Conservation (phyloP, 306 rosid species). For the Mimosa pudica region DNA sequence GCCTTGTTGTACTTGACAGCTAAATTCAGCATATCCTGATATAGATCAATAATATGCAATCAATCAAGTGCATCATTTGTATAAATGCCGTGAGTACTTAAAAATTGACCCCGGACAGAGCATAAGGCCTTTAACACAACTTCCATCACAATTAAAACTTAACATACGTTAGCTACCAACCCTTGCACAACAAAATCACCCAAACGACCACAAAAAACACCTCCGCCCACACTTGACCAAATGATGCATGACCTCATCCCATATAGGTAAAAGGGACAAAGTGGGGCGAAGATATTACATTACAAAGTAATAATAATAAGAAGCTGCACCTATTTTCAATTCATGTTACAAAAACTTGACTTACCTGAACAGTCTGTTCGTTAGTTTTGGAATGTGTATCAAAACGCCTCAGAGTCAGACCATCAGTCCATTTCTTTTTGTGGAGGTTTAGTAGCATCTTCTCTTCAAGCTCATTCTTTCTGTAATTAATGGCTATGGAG, state of each 20-base stretch:
- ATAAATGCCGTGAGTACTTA: not conserved
- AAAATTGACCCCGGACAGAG: not conserved
- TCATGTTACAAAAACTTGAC: constrained; percentile 19
- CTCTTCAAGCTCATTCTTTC: constrained; percentile 97
- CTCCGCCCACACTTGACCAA: not conserved
- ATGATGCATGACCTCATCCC: not conserved
- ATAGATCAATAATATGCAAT: not conserved
- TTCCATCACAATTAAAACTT: not conserved
- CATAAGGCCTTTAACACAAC: not conserved
- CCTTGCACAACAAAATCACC: not conserved
- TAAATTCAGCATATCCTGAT: constrained; percentile 81
- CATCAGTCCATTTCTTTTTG: constrained; percentile 99
- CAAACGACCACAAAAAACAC: not conserved
- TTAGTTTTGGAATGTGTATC: constrained; percentile 93
- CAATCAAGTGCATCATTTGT: not conserved
- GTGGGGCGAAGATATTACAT: not conserved
- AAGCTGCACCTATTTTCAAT: not conserved
- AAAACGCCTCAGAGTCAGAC: constrained; percentile 76
- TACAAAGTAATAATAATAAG: not conserved
- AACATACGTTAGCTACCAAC: not conserved
- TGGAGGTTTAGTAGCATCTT: constrained; percentile 93
- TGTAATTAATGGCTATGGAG: constrained; percentile 90
- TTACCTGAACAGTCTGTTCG: constrained; percentile 92
- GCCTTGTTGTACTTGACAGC: constrained; percentile 91
- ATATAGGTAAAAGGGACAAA: not conserved